A percentile compares a stretch with the other conserved stretches of the same genome.
Evolutionary conservation across 2,329 filamentous ascomycete genomes (phyloP).

Genomic region (Trichoderma sp.): DNA sequence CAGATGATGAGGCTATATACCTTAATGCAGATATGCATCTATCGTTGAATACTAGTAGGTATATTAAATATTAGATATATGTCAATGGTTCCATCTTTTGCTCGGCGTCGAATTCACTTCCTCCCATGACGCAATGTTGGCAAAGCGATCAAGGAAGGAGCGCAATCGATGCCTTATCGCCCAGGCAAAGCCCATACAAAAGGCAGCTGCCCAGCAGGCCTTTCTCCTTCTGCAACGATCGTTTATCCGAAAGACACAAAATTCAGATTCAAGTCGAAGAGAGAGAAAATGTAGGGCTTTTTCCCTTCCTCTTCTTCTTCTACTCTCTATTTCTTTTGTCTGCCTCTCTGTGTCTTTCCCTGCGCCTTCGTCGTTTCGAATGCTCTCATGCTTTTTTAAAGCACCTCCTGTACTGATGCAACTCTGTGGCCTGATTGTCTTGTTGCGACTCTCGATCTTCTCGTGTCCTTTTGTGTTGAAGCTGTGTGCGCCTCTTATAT

Average conservation of each 20-base stretch:
- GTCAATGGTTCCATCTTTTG: neutral
- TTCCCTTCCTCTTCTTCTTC: neutral
- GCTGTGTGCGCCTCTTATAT: neutral
- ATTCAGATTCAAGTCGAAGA: neutral
- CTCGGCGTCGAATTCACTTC: neutral
- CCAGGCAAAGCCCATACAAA: neutral
- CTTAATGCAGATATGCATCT: too few species aligned
- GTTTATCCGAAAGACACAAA: neutral
- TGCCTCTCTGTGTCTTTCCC: neutral
- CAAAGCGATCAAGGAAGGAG: neutral
- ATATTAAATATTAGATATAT: too few species aligned
- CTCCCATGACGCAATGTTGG: neutral
- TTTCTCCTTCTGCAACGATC: neutral
- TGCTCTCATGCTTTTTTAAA: neutral
- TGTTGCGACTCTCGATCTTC: neutral
- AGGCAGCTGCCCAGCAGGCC: neutral
- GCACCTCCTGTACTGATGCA: neutral
- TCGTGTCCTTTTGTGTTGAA: neutral
- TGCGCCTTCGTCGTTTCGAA: neutral
- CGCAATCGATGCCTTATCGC: neutral
- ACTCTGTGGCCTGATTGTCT: neutral
- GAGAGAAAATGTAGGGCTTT: neutral
- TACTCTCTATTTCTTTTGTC: neutral
- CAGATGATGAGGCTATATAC: neutral
- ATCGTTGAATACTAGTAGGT: too few species aligned